Percentiles rank a stretch among this genome's conserved stretches.
phyloP scores from a whole-genome alignment of 768 basidiomycete genomes.

The Exidia glandulosa region DNA sequence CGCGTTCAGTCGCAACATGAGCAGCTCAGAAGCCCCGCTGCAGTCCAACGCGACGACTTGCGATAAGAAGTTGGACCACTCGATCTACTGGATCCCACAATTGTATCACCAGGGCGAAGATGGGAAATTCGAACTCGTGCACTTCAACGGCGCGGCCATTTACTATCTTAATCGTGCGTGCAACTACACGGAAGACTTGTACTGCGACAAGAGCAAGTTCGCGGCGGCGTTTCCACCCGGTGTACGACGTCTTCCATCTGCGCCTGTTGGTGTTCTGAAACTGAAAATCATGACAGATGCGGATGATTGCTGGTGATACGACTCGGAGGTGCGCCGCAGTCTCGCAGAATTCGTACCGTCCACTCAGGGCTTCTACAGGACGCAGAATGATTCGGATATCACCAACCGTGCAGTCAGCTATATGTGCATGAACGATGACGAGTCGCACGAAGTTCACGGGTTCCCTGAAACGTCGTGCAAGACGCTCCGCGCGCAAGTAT shows the following conservation, averaged over 20 bases:
- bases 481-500: constrained; percentile 1
- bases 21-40: neutral
- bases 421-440: neutral
- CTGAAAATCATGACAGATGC: neutral
- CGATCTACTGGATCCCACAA: neutral
- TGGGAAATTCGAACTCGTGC: neutral
- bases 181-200: neutral
- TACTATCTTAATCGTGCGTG: neutral
- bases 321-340: neutral
- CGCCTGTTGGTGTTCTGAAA: neutral
- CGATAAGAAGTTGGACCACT: neutral
- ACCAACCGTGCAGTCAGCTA: neutral
- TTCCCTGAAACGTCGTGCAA: neutral
- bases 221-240: neutral
- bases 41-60: neutral
- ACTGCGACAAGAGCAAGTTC: neutral
- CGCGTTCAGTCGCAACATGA: constrained; percentile 8
- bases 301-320: neutral
- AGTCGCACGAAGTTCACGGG: neutral
- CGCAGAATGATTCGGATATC: neutral
- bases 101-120: neutral
- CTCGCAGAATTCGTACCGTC: neutral
- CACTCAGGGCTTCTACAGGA: neutral
- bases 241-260: neutral
- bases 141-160: neutral